Conservation (phyloP, 1,284 basidiomycete species). For the Cerioporus squamosus region DNA sequence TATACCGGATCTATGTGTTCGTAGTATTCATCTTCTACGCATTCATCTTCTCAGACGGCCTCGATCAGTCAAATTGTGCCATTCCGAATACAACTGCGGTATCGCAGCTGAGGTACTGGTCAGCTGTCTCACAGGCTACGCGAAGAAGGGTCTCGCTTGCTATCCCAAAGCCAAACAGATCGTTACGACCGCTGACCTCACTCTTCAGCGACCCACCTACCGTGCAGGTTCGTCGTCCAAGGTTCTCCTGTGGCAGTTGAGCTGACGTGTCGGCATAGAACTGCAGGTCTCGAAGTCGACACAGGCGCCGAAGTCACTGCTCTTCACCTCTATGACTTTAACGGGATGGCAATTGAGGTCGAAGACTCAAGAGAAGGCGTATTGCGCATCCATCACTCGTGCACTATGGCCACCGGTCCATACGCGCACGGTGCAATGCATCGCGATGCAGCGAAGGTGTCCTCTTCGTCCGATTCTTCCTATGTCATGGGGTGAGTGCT, state of each 20-base stretch:
- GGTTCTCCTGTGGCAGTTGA: not conserved
- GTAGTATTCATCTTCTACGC: too few relatives aligned
- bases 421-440: conserved; percentile 38
- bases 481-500: conserved; percentile 51
- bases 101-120: too few relatives aligned
- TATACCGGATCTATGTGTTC: too few relatives aligned
- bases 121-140: conserved; percentile 78
- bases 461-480: conserved; percentile 58
- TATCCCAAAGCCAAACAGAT: conserved; percentile 77
- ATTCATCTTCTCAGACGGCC: too few relatives aligned
- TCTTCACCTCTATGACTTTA: conserved; percentile 39
- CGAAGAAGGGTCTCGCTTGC: conserved; percentile 87
- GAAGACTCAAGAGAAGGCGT: conserved; percentile 44
- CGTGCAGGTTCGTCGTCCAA: conserved; percentile 65
- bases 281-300: conserved; percentile 34
- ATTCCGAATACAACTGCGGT: too few relatives aligned
- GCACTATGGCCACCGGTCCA: too few relatives aligned
- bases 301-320: conserved; percentile 28
- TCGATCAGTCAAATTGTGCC: too few relatives aligned
- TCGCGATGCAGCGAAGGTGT: conserved; percentile 44
- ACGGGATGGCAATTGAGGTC: conserved; percentile 40
- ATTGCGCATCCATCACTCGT: too few relatives aligned
- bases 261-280: not conserved
- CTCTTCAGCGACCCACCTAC: conserved; percentile 84
- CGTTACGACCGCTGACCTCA: conserved; percentile 82